These are phyloP conservation scores for Peniophora sp. DNA, from an alignment of 1,284 basidiomycete species.

Conservation along the genomic window DNA sequence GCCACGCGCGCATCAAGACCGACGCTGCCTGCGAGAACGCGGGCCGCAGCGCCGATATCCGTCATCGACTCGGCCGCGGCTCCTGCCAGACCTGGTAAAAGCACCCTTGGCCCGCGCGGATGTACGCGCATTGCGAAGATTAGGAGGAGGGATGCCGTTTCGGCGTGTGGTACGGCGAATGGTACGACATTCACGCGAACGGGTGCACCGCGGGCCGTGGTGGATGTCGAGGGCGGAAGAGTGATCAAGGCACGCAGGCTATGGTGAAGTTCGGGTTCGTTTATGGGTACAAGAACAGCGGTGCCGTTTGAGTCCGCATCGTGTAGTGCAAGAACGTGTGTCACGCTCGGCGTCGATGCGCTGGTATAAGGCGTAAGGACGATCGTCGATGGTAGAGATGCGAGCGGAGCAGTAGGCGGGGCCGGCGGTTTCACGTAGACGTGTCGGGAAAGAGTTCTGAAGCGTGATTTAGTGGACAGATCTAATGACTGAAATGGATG, in stretches of 20 bases:
- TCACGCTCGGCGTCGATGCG: slow-evolving; percentile 4
- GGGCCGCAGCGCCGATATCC: slow-evolving; percentile 45
- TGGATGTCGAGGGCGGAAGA: slow-evolving; percentile 4
- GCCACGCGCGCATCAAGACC: slow-evolving; percentile 26
- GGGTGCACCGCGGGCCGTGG: slow-evolving; percentile 4
- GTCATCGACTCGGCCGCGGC: slow-evolving; percentile 42
- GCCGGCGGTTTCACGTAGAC: background rate
- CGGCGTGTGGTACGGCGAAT: slow-evolving; percentile 20
- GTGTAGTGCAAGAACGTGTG: slow-evolving; percentile 8
- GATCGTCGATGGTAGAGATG: background rate
- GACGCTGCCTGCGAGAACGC: slow-evolving; percentile 26
- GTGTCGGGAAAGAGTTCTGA: background rate
- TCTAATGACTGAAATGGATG: background rate
- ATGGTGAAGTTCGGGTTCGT: slow-evolving; percentile 16
- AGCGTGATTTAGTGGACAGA: background rate
- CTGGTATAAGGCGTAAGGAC: background rate
- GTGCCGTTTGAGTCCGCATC: slow-evolving; percentile 8
- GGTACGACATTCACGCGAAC: slow-evolving; percentile 12
- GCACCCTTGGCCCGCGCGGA: slow-evolving; percentile 16
- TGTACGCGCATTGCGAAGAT: slow-evolving; percentile 20
- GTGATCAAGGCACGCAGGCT: slow-evolving; percentile 15
- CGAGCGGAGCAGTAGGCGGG: background rate
- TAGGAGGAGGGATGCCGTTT: slow-evolving; percentile 22
- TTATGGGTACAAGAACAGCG: slow-evolving; percentile 18
- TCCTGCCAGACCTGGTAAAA: slow-evolving; percentile 25